Percentiles rank a stretch among this genome's conserved stretches.
These are phyloP conservation scores for Poronia punctata DNA, from an alignment of 495 filamentous ascomycete species.

Conservation along the genomic window DNA sequence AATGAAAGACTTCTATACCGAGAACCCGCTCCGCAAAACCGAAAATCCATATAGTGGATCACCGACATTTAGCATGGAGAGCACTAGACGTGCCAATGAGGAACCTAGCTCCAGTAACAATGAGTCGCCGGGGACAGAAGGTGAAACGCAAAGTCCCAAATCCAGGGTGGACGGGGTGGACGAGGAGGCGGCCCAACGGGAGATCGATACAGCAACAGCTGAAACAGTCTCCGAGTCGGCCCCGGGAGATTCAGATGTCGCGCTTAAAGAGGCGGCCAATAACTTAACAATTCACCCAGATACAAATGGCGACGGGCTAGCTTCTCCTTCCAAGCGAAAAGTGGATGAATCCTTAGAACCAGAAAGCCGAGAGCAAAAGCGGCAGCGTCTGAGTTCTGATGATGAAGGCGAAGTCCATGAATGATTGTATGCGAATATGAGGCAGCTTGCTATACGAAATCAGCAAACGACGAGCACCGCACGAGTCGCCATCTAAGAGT, in stretches of 20 bases:
- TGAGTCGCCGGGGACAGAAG: slow-evolving; percentile 30
- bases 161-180: slow-evolving; percentile 24
- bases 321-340: slow-evolving; percentile 28
- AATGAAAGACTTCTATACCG: slow-evolving; percentile 69
- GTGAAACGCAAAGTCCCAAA: slow-evolving; percentile 33
- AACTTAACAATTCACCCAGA: slow-evolving; percentile 31
- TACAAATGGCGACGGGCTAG: slow-evolving; percentile 21
- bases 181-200: slow-evolving; percentile 25
- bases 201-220: slow-evolving; percentile 20
- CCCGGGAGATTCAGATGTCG: slow-evolving; percentile 38
- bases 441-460: too few species aligned
- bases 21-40: slow-evolving; percentile 49
- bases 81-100: slow-evolving; percentile 38
- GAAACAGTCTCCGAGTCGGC: slow-evolving; percentile 26
- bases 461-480: too few species aligned
- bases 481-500: too few species aligned
- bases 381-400: slow-evolving; percentile 19
- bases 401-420: slow-evolving; percentile 27
- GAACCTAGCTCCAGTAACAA: slow-evolving; percentile 27
- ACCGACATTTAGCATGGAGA: slow-evolving; percentile 39
- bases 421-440: slow-evolving; percentile 4
- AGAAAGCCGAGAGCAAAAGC: slow-evolving; percentile 22
- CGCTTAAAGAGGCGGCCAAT: slow-evolving; percentile 42
- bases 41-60: slow-evolving; percentile 35
- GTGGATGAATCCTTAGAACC: slow-evolving; percentile 20